Base-by-base conservation (phyloP, 2,329 filamentous ascomycete species). In the Fusarium agapanthi region DNA sequence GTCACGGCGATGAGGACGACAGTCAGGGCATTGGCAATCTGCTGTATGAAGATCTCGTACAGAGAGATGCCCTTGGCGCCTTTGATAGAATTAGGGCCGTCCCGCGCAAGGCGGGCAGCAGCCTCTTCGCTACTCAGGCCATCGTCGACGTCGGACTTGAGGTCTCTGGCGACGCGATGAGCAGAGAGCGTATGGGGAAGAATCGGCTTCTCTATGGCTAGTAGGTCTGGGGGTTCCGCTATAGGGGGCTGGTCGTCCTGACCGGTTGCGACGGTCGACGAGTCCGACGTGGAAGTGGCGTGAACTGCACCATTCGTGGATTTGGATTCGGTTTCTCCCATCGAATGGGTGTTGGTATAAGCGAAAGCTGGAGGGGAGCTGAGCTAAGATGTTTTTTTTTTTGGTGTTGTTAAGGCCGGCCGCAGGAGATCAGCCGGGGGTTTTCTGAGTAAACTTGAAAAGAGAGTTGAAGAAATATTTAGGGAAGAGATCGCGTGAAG, bases 21-120 rank as follows among this genome's bases (percentile, higher is more conserved):
- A 72, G 92, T 94, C 82, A 94, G 85, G 84, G 91, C 92, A 84
- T 94, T 94, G 74, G 91, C 92, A 76, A 93, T 88, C 84, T 94
- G 92, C 79, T 91, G 92, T 83, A 94, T 82, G 83, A 94, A 87
- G 84, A 94, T 92, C 84, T 92, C 89, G 89, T 91, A 93, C 82
- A 91, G 78, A 82, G 91, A 93, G 83, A 92, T 83, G 82, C 90
- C 89, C 83, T 91, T 89, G 85, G 90, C 89, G 83, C 89, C 89
- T 82, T 91, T 89, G 84, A 94, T 88, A 80, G 87, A 88, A 84
- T 94, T 94, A 76, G 88, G 87, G 75, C 92, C 92, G 87, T 93
- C 85, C 79, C 87, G 86, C 81, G 83, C 82, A 78, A 93, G 86
- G 80, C 91, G 91, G 84, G 85, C 85, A 81, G 87, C 86, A 72